Conservation (phyloP, 306 rosid genomes). For the Cyamopsis tetragonoloba region DNA sequence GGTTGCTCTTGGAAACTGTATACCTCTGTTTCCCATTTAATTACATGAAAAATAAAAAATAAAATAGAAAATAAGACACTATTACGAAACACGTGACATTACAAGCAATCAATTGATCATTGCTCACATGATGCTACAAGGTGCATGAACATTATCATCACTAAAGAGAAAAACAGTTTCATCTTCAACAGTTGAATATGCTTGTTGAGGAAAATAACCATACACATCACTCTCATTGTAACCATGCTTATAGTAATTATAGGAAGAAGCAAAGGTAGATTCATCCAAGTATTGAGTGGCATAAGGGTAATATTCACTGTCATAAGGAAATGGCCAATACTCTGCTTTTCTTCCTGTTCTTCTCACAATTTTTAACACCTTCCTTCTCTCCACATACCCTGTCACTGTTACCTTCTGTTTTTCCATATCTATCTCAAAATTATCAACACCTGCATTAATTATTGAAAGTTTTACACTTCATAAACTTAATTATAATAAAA, state of each 20-base stretch:
- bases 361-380: conserved; percentile 56
- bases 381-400: conserved; percentile 58
- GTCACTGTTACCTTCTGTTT: conserved; percentile 63
- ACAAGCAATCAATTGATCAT: background rate
- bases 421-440: conserved; percentile 71
- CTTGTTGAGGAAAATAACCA: conserved; percentile 67
- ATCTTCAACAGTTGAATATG: conserved; percentile 52
- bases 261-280: conserved; percentile 51
- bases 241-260: conserved; percentile 68
- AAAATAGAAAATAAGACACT: no score
- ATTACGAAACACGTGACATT: no score
- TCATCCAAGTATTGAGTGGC: conserved; percentile 59
- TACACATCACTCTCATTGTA: conserved; percentile 44
- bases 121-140: conserved; percentile 69
- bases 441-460: conserved; percentile 56
- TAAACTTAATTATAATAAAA: no score
- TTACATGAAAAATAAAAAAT: no score
- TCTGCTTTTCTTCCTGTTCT: conserved; percentile 81
- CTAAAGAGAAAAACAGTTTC: conserved; percentile 66
- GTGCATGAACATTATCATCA: conserved; percentile 74
- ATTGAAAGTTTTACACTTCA: background rate
- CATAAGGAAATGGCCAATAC: conserved; percentile 81
- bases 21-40: no score
- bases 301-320: conserved; percentile 59
- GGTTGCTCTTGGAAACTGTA: no score